These are phyloP conservation scores for Triticum urartu DNA, from an alignment of 176 grass and related monocot species.

Conservation along the genomic window DNA sequence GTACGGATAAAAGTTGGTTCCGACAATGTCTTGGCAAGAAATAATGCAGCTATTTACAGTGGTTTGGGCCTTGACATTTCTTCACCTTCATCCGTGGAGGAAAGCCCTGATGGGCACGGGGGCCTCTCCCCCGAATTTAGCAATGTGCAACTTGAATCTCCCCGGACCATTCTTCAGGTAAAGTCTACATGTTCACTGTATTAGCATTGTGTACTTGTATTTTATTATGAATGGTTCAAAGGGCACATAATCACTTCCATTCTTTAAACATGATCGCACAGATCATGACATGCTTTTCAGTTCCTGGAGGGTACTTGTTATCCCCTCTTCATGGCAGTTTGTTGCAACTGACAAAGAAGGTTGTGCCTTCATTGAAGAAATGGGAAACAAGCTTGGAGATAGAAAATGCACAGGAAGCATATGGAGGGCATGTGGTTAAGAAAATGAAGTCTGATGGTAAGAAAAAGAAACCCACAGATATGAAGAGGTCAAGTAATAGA, in stretches of 20 bases:
- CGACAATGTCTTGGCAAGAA: constrained; percentile 60
- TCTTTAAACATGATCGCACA: constrained; percentile 44
- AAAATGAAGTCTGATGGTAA: constrained; percentile 53
- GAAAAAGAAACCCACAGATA: constrained; percentile 45
- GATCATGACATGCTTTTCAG: constrained; percentile 76
- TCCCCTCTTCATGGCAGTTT: constrained; percentile 67
- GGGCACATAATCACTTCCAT: constrained; percentile 30
- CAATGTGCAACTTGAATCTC: constrained; percentile 66
- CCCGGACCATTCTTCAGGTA: constrained; percentile 88
- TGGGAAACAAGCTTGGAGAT: constrained; percentile 36
- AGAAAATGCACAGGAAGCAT: constrained; percentile 40
- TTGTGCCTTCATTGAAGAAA: constrained; percentile 47
- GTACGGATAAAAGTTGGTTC: constrained; percentile 95
- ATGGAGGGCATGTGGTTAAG: constrained; percentile 49
- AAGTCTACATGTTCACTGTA: constrained; percentile 17
- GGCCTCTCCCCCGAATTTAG: constrained; percentile 63
- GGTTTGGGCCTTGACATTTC: constrained; percentile 88
- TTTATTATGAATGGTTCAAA: constrained; percentile 12
- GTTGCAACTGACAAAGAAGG: constrained; percentile 62
- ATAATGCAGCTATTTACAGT: constrained; percentile 90
- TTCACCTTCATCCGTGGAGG: constrained; percentile 85
- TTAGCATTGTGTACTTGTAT: constrained; percentile 20
- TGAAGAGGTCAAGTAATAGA: constrained; percentile 47
- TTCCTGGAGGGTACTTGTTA: constrained; percentile 71
- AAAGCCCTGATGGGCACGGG: constrained; percentile 61